Percentiles rank a stretch among this genome's conserved stretches.
Conservation (phyloP, 2,329 filamentous ascomycete species). For the Hymenoscyphus infarciens region DNA sequence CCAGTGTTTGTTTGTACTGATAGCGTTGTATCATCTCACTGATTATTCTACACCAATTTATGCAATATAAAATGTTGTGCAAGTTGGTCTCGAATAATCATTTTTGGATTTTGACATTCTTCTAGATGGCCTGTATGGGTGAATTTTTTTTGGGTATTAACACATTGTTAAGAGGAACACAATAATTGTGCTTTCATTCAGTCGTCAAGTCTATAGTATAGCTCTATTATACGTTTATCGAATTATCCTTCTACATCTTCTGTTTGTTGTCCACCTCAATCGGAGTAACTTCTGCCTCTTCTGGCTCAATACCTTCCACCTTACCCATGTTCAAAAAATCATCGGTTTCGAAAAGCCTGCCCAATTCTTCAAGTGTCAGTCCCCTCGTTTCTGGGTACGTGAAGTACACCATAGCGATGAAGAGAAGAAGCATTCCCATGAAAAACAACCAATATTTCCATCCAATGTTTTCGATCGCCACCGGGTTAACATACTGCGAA, state of each 20-base stretch:
- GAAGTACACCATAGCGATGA: conserved; percentile 18
- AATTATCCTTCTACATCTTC: background rate
- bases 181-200: background rate
- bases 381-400: conserved; percentile 39
- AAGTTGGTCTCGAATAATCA: too few relatives aligned
- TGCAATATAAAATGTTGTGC: too few relatives aligned
- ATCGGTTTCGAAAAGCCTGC: conserved; percentile 25
- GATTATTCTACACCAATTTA: too few relatives aligned
- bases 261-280: conserved; percentile 14
- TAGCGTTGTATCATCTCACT: too few relatives aligned
- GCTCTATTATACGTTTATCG: background rate
- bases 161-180: too few relatives aligned
- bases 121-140: too few relatives aligned
- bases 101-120: too few relatives aligned
- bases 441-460: conserved; percentile 42
- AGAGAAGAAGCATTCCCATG: conserved; percentile 30
- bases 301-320: conserved; percentile 14
- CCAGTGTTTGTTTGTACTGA: background rate
- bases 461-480: conserved; percentile 37
- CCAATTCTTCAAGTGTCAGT: conserved; percentile 41
- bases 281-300: conserved; percentile 7
- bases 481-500: conserved; percentile 39
- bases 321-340: conserved; percentile 8
- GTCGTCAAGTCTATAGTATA: background rate
- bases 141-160: too few relatives aligned